Base-by-base conservation (phyloP, 176 grass and related monocot species). In the Eremochloa ophiuroides region DNA sequence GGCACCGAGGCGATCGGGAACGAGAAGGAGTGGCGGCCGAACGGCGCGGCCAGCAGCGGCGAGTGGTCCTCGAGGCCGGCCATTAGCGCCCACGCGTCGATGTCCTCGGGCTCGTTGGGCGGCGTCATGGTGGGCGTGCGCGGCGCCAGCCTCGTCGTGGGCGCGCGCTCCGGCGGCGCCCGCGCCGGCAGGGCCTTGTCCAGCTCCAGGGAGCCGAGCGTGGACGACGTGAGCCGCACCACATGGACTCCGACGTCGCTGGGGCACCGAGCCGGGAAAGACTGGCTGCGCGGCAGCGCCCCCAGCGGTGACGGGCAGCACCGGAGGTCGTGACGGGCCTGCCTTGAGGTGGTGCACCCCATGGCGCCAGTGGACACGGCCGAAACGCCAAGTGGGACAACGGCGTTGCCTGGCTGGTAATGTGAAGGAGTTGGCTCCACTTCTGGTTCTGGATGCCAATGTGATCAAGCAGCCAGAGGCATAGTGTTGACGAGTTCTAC, bases 271-370 rank as follows among this genome's bases (percentile, higher is more conserved):
- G 68, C 14, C 5, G 88, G 88, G 50, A 89, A 69, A 6, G 92
- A 94, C 55, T 59, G 77, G 74, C 92, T 91, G 9, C 86, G 90
- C 60, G 78, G 69, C 66, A 95, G 88, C 69, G 72, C 47, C n/a
- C 55, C 55, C 30, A 89, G 67, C 44, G 91, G 85, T 41, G 91
- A 89, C 30, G 86, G 79, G 84, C 84, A 78, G 38, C 86, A 62
- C 12, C 79, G 87, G 82, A 87, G 88, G 73, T 99, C 93, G 66
- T 80, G 84, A 66, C 89, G 91, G 35, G 91, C 88, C 75, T 93
- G 90, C 78, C 92, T 91, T 1, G 96, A 99, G 69, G 76, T 93
- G 76, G 93, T 82, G 88, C 96, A 99, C 53, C 96, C 96, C 96
- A 99, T 99, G 82, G 50, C 75, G 8, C 3, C 67, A 60, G 29